A percentile compares a stretch with the other conserved stretches of the same genome.
phyloP scores from a whole-genome alignment of 192 early-diverging fungal genomes.

The Gamsiella multidivaricata region DNA sequence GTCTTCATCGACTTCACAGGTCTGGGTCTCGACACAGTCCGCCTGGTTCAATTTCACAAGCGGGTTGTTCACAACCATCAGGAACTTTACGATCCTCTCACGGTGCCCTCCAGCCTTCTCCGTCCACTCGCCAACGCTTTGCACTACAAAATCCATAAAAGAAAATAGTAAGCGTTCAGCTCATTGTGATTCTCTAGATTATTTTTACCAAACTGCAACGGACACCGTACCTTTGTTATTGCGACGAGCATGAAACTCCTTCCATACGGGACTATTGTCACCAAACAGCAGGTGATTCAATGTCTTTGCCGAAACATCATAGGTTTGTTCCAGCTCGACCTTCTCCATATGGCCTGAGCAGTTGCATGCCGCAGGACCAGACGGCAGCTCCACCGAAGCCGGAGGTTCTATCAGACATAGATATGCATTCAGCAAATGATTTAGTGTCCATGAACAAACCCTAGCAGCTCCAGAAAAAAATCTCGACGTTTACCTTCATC shows the following conservation, averaged over 20 bases:
- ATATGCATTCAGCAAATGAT: not conserved
- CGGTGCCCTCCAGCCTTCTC: not conserved
- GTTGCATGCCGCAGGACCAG: constrained; percentile 62
- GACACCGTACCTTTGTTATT: constrained; percentile 52
- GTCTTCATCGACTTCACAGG: constrained; percentile 66
- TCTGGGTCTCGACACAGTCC: constrained; percentile 67
- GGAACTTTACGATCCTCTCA: constrained; percentile 65
- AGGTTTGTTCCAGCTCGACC: constrained; percentile 63
- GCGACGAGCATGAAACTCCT: constrained; percentile 59
- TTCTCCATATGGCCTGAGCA: constrained; percentile 78
- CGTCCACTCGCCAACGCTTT: constrained; percentile 47
- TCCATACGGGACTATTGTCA: constrained; percentile 58
- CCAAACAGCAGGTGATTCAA: constrained; percentile 72
- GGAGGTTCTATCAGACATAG: constrained; percentile 59
- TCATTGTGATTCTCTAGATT: too few species aligned
- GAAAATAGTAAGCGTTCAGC: not conserved
- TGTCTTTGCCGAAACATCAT: constrained; percentile 67
- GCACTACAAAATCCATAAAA: constrained; percentile 16
- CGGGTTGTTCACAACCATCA: constrained; percentile 78
- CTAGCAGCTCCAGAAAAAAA: too few species aligned
- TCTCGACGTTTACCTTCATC: constrained; percentile 50
- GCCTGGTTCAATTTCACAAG: constrained; percentile 82
- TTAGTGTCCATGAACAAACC: not conserved
- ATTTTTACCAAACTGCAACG: not conserved
- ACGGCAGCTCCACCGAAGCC: constrained; percentile 55